A percentile compares a stretch with the other conserved stretches of the same genome.
These are phyloP conservation scores for Fomitopsis schrenkii DNA, from an alignment of 1,284 basidiomycete genomes.

Conservation along the genomic window DNA sequence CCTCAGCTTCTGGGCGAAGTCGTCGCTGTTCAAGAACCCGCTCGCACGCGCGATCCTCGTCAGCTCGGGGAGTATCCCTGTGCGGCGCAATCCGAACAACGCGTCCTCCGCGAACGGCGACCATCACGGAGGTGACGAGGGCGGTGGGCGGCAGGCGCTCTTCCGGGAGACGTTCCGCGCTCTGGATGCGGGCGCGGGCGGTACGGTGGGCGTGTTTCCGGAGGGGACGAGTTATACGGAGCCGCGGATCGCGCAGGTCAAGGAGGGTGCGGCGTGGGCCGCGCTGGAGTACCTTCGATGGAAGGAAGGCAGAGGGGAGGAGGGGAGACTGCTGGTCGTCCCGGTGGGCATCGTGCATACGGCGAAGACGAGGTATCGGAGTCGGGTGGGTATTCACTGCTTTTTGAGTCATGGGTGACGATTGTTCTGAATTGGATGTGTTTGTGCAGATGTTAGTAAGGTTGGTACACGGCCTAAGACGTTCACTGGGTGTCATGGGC, in stretches of 20 bases:
- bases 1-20: constrained; percentile 93
- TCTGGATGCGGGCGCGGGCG: constrained; percentile 74
- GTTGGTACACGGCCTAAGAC: background rate
- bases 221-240: constrained; percentile 91
- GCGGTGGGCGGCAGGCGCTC: constrained; percentile 38
- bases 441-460: constrained; percentile 11
- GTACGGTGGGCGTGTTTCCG: constrained; percentile 89
- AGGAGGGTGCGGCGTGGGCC: constrained; percentile 93
- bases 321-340: constrained; percentile 47
- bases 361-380: constrained; percentile 90
- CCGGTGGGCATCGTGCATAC: constrained; percentile 91
- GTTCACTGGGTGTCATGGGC: background rate
- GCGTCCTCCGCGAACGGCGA: constrained; percentile 5
- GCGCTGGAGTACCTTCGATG: constrained; percentile 89
- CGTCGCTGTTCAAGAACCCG: constrained; percentile 78
- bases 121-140: background rate
- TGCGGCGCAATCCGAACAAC: constrained; percentile 81
- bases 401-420: background rate
- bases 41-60: constrained; percentile 68
- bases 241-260: constrained; percentile 86
- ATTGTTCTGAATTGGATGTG: background rate
- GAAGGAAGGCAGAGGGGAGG: constrained; percentile 42
- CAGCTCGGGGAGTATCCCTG: constrained; percentile 92
- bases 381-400: constrained; percentile 46
- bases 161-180: constrained; percentile 89